These are phyloP conservation scores for Epichloe scottii DNA, from an alignment of 2,329 filamentous ascomycete species.

Conservation along the genomic window DNA sequence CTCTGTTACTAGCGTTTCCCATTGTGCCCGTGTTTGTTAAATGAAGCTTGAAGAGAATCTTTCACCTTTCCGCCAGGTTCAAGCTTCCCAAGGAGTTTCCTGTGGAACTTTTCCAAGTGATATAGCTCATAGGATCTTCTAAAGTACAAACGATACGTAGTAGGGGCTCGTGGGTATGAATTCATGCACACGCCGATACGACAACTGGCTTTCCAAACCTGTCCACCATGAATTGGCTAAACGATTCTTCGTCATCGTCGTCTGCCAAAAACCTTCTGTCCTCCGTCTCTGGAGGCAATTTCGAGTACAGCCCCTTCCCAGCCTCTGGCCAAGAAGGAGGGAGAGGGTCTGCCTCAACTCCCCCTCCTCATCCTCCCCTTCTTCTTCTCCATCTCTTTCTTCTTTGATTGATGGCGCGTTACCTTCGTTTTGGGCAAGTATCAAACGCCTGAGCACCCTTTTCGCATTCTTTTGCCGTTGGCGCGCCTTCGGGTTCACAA, in stretches of 20 bases:
- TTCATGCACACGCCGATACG: slow-evolving; percentile 17
- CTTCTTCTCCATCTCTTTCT: slow-evolving; percentile 7
- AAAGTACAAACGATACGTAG: too few relatives aligned
- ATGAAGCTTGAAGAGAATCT: too few relatives aligned
- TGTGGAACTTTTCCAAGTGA: too few relatives aligned
- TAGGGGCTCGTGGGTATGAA: neutral
- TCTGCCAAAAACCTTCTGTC: slow-evolving; percentile 25
- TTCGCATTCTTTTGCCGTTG: slow-evolving; percentile 20
- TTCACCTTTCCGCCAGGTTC: too few relatives aligned
- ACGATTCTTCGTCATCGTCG: slow-evolving; percentile 29
- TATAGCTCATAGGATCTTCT: too few relatives aligned
- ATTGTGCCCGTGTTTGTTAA: neutral
- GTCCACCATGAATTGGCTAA: slow-evolving; percentile 31
- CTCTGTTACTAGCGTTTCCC: neutral
- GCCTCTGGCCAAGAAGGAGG: slow-evolving; percentile 29
- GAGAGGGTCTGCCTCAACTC: slow-evolving; percentile 16
- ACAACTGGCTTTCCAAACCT: slow-evolving; percentile 23
- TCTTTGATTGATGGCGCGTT: slow-evolving; percentile 17
- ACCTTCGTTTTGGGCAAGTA: slow-evolving; percentile 15
- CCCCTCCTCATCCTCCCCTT: neutral
- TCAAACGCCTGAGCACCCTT: slow-evolving; percentile 20
- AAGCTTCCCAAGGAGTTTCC: too few relatives aligned
- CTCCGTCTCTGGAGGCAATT: slow-evolving; percentile 24
- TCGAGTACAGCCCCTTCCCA: slow-evolving; percentile 27
- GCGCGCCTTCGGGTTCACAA: slow-evolving; percentile 15